phyloP scores from a whole-genome alignment of 495 filamentous ascomycete genomes.

The Corynascus novoguineensis region DNA sequence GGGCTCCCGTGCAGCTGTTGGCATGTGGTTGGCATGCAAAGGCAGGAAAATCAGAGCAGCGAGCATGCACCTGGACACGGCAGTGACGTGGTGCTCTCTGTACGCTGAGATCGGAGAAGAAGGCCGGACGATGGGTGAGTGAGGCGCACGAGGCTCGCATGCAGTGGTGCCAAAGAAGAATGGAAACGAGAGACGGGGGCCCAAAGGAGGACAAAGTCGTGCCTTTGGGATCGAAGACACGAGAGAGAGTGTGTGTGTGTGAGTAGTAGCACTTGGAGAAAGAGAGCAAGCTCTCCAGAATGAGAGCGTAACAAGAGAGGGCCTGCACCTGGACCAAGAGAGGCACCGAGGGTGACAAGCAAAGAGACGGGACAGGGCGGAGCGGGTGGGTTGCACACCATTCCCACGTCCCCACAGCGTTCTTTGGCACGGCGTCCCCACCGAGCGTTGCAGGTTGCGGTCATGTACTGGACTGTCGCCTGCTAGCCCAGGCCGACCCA shows the following conservation, averaged over 20 bases:
- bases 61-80: neutral
- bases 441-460: neutral
- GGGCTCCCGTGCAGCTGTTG: neutral
- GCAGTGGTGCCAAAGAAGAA: neutral
- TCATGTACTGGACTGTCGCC: constrained; percentile 9
- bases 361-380: constrained; percentile 13
- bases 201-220: constrained; percentile 12
- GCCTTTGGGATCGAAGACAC: neutral
- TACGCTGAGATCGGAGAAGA: neutral
- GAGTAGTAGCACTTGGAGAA: too few relatives aligned
- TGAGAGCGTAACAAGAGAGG: neutral
- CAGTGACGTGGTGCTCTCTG: neutral
- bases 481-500: neutral
- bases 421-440: constrained; percentile 3
- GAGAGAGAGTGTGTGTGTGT: neutral
- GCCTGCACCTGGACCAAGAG: neutral
- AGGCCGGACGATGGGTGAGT: neutral
- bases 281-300: constrained; percentile 5
- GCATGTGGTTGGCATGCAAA: neutral
- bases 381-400: constrained; percentile 16
- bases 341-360: constrained; percentile 15
- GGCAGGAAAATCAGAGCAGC: neutral
- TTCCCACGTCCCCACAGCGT: constrained; percentile 7
- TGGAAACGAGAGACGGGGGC: constrained; percentile 9
- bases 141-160: neutral